A percentile compares a stretch with the other conserved stretches of the same genome.
phyloP scores from a whole-genome alignment of 192 early-diverging fungal species.

The Dissophora ornata region DNA sequence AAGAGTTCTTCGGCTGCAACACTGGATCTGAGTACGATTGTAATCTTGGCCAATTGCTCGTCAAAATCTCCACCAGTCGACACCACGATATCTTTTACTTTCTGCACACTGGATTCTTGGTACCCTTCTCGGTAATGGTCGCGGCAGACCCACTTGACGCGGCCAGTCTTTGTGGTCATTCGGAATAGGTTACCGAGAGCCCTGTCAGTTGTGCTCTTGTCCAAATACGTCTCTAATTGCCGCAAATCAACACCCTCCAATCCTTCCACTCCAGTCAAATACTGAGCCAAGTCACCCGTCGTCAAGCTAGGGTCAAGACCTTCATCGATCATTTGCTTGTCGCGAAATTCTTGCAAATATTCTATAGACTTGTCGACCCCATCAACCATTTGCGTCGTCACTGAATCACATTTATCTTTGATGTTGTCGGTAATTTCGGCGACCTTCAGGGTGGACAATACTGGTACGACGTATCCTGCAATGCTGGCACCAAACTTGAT shows the following conservation, averaged over 20 bases:
- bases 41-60: neutral
- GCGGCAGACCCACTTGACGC: constrained; percentile 2
- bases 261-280: constrained; percentile 1
- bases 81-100: neutral
- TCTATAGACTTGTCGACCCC: neutral
- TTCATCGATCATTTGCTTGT: no score
- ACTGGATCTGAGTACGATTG: neutral
- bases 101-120: neutral
- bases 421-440: neutral
- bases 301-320: no score
- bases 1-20: neutral
- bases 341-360: neutral
- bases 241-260: constrained; percentile 10
- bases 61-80: neutral
- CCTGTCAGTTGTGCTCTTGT: neutral
- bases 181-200: constrained; percentile 6
- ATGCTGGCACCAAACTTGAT: neutral
- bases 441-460: constrained; percentile 4
- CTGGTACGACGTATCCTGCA: neutral
- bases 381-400: neutral
- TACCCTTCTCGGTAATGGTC: constrained; percentile 7
- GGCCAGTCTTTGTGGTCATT: neutral
- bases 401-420: neutral
- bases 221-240: neutral
- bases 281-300: no score